Base-by-base conservation (phyloP, 495 filamentous ascomycete genomes). In the Lophium mytilinum region DNA sequence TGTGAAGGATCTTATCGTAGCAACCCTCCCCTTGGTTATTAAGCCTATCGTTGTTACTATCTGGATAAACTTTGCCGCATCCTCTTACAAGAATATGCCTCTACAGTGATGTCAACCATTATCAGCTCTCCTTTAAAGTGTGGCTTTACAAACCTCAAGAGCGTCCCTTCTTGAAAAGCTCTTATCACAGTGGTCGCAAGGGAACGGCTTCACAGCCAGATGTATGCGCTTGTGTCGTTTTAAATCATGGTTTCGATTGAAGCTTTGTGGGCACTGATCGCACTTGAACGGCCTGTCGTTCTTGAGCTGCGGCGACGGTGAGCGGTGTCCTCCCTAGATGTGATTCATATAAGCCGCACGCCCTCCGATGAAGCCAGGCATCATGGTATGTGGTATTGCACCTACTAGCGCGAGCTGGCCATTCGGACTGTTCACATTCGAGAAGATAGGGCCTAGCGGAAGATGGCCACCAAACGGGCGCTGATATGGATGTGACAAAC, bases 141-240 rank as follows among this genome's bases (percentile, higher is more conserved):
- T 58, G 48, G 35, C 50, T 30, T 24, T 34, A 69, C 78, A 57
- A 66, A 97, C 93, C 87, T 98, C 97, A 11, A 98, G 77, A 17
- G 93, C 93, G 76, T 98, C 93, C 70, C 96, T 98, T 40, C 93
- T 75, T 15, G 89, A 95, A 63, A 98, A 98, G 70, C 89, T 93
- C 81, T 97, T 98, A 34, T 96, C 90, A 66, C 93, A 98, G 63
- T 88, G 84, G 10, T 71, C 79, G 66, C 93, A 98, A 0, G 93
- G 91, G 69, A 90, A 97, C 0, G 93, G 93, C 76, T 98, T 98
- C 47, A 97, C 87, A 0, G 90, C 87, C 47, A 97, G 72, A 71
- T 98, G 93, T 54, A 98, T 98, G 54, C 90, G 76, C 70, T 95
- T 95, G 65, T 98, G 93, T 43, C 93, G 81, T 69, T 98, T 98